Evolutionary conservation across 2,329 filamentous ascomycete species (phyloP), one percentile per base, ranked within the genome.

Genomic region (Trichophyton verrucosum): DNA sequence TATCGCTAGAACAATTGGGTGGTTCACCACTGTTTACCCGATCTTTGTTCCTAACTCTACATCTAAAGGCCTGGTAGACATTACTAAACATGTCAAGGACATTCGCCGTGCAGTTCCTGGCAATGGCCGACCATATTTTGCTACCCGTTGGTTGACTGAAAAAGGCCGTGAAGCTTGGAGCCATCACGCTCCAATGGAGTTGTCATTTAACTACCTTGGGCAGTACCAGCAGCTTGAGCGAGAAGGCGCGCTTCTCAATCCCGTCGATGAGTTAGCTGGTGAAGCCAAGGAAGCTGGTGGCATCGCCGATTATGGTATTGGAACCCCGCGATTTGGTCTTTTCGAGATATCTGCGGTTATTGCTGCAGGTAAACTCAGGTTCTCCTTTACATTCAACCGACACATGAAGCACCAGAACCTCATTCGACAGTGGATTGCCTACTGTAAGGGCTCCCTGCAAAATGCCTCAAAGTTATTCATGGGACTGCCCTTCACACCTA

Each of bases 311-410:
- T 76, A 78, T 65, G 77, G 76, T 3, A 68, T 71, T 15, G 65
- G 72, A 8, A 77, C 77, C 2, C 72, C 73, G 24, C 73, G 78
- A 1, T 78, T 79, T 63, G 76, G 75, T 1, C 73, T 81, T 0
- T 77, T 82, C 58, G 80, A 82, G 61, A 74, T 81, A 3, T 76
- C 77, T 1, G 78, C 79, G 0, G 76, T 79, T 24, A 71, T 81
- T 6, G 72, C 76, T 20, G 73, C 77, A 51, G 77, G 76, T 0
- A 70, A 70, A 15, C 69, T 81, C 20, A 76, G 76, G 38, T 73
- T 81, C 20, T 76, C 76, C 0, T 81, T 81, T 64, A 77, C 76
- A 0, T 80, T 77, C 68, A 80, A 80, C 63, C 67, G 72, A 6
- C 66, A 75, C 38, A 80, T 80, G 76, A 69, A 68, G 11, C 76